Base-by-base conservation (phyloP, 768 basidiomycete genomes). In the Sporobolomyces phaffii region DNA sequence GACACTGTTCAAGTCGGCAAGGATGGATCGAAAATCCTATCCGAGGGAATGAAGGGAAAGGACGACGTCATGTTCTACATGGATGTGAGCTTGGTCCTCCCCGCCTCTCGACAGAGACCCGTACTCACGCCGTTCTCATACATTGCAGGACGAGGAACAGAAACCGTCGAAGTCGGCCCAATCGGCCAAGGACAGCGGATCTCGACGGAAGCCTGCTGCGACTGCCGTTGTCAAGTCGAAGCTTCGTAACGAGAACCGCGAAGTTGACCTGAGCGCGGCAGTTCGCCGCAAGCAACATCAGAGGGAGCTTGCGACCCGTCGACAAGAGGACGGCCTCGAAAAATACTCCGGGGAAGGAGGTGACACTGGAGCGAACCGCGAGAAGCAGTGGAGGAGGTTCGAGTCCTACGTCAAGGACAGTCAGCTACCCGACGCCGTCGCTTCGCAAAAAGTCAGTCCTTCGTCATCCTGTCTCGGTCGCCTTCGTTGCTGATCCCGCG, bases 351-450 rank as follows among this genome's bases (percentile, higher is more conserved):
- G 63, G 73, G 88, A 87, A 61, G 89, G 87, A 10, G 86, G 83
- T 38, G 89, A 84, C 0, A 80, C 81, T 26, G 83, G 83, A 45
- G 87, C 87, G 18, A 91, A 90, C 73, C 87, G 92, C 74, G 90
- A 90, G 41, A 97, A 98, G 77, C 84, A 86, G 18, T 93, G 92
- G 88, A 94, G 93, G 77, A 85, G 86, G 68, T 98, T 94, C 80
- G 91, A 91, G 80, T 94, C 91, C 73, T 99, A 97, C 79, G 91
- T 91, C 78, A 88, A 93, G 38, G 94, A 99, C 75, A 89, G 83
- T 18, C 93, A 87, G 54, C 78, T 98, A 38, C 96, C 94, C 3
- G 81, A 82, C n/a, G 87, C 91, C 63, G 86, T 87, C 9, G 89
- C 92, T 66, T 83, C 82, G 67, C 77, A 92, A 52, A 82, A 88